Evolutionary conservation across 2,329 filamentous ascomycete genomes (phyloP).

Genomic region (Scedosporium minutisporum): DNA sequence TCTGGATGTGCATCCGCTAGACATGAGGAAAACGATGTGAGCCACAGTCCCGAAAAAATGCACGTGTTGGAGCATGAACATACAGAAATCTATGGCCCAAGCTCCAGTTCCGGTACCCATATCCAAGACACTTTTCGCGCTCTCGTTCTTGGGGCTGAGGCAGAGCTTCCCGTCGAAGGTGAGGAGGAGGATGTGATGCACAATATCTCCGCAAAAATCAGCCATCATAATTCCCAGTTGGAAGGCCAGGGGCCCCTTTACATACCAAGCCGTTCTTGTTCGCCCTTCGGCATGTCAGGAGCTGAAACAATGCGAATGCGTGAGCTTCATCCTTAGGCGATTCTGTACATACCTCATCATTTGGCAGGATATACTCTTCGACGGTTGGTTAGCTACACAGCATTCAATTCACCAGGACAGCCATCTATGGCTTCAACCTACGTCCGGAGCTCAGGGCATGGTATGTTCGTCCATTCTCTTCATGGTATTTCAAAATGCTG

Average conservation of each 20-base stretch:
- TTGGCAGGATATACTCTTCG: background rate
- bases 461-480: slow-evolving; percentile 18
- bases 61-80: background rate
- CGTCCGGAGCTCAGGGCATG: slow-evolving; percentile 18
- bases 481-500: slow-evolving; percentile 13
- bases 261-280: slow-evolving; percentile 2
- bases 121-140: slow-evolving; percentile 18
- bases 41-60: background rate
- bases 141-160: slow-evolving; percentile 9
- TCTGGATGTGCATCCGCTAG: slow-evolving; percentile 16
- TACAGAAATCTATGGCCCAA: slow-evolving; percentile 23
- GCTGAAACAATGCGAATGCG: no score
- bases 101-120: slow-evolving; percentile 22
- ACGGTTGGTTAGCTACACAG: no score
- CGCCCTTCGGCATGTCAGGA: background rate
- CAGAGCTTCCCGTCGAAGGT: slow-evolving; percentile 15
- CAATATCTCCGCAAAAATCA: slow-evolving; percentile 12
- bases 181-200: slow-evolving; percentile 17
- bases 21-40: background rate
- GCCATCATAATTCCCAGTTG: no score
- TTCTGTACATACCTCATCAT: background rate
- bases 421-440: background rate
- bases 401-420: background rate
- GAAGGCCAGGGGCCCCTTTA: no score
- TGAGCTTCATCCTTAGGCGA: no score